A percentile compares a stretch with the other conserved stretches of the same genome.
Conservation (phyloP, 108 stramenopile species). For the Skeletonema costatum region DNA sequence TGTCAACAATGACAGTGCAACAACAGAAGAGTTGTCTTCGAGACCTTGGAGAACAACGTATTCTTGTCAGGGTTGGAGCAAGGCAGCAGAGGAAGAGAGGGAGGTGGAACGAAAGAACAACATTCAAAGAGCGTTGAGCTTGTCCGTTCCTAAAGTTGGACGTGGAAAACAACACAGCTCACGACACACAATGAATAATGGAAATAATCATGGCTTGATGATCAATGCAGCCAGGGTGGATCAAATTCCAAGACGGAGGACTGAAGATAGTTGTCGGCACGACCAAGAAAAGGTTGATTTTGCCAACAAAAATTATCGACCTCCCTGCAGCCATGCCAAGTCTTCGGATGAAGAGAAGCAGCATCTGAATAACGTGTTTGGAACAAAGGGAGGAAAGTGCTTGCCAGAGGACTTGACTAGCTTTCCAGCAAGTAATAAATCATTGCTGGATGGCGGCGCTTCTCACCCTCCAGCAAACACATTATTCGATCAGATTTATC, state of each 20-base stretch:
- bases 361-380: conserved; percentile 17
- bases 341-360: conserved; percentile 40
- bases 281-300: conserved; percentile 10
- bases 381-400: conserved; percentile 13
- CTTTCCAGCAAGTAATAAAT: neutral
- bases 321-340: conserved; percentile 9
- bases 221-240: conserved; percentile 7
- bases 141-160: conserved; percentile 38
- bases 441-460: neutral
- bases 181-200: neutral
- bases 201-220: too few species aligned
- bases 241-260: conserved; percentile 34
- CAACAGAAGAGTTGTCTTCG: neutral
- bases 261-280: conserved; percentile 6
- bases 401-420: conserved; percentile 24
- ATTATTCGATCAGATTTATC: conserved; percentile 37
- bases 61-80: conserved; percentile 14
- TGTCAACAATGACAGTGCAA: too few species aligned
- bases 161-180: neutral
- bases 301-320: conserved; percentile 34
- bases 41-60: conserved; percentile 40
- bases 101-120: conserved; percentile 29
- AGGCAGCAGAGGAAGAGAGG: conserved; percentile 19
- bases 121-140: conserved; percentile 15
- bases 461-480: neutral